These are phyloP conservation scores for Rhododendron ferrugineum DNA, from an alignment of 148 eudicot genomes.

Conservation along the genomic window DNA sequence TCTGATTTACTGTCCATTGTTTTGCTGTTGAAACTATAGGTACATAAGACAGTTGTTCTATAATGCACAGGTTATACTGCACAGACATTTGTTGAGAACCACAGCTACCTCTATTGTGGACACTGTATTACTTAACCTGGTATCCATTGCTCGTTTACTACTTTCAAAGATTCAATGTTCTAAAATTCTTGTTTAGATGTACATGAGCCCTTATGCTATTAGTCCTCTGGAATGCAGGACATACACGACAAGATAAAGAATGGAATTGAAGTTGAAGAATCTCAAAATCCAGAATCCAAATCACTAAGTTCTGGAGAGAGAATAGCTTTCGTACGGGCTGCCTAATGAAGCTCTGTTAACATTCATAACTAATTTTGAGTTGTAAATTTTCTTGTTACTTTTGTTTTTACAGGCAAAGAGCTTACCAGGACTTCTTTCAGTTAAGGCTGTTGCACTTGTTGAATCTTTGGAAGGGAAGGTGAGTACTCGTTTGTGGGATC, in stretches of 20 bases:
- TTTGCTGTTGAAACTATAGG: conserved; percentile 7
- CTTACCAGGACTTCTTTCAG: conserved; percentile 64
- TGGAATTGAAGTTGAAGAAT: conserved; percentile 76
- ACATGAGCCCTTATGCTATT: conserved; percentile 2
- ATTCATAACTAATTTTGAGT: not conserved
- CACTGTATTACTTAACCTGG: conserved; percentile 62
- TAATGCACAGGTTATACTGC: conserved; percentile 57
- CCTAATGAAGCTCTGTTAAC: not conserved
- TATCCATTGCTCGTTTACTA: conserved; percentile 17
- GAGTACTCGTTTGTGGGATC: conserved; percentile 15
- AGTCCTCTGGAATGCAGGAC: conserved; percentile 45
- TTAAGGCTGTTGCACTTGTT: conserved; percentile 56
- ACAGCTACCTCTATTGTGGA: conserved; percentile 65
- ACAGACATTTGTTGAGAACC: conserved; percentile 85
- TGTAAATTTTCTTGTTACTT: not conserved
- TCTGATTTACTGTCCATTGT: not conserved
- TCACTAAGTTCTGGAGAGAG: conserved; percentile 72
- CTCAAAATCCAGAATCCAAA: conserved; percentile 45
- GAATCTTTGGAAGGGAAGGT: conserved; percentile 96
- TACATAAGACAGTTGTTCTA: not conserved
- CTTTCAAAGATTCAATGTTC: not conserved
- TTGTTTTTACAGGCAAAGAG: conserved; percentile 56
- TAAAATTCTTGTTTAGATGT: not conserved
- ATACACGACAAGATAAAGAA: conserved; percentile 69
- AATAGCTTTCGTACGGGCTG: conserved; percentile 51